Percentiles rank a stretch among this genome's conserved stretches.
These are phyloP conservation scores for Nicotiana obtusifolia DNA, from an alignment of 257 asterid species.

Conservation along the genomic window DNA sequence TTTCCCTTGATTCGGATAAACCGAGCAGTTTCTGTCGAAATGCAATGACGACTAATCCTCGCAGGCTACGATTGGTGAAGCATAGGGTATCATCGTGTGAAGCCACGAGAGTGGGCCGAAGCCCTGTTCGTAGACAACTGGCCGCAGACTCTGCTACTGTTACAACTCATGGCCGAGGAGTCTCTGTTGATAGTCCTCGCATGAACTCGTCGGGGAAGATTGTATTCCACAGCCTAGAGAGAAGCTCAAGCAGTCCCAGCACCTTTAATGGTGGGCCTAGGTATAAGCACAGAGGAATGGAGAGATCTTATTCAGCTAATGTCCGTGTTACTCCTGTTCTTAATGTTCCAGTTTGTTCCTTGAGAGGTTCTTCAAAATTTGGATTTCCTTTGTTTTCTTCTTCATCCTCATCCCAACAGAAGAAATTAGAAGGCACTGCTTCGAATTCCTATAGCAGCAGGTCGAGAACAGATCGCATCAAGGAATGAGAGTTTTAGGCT, in stretches of 20 bases:
- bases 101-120: slow-evolving; percentile 41
- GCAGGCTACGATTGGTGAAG: slow-evolving; percentile 46
- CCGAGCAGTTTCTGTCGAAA: slow-evolving; percentile 23
- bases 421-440: slow-evolving; percentile 26
- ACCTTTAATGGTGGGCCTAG: slow-evolving; percentile 69
- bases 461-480: slow-evolving; percentile 48
- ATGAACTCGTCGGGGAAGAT: slow-evolving; percentile 91
- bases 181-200: slow-evolving; percentile 83
- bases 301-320: slow-evolving; percentile 85
- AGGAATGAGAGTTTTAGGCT: slow-evolving; percentile 21
- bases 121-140: slow-evolving; percentile 38
- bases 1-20: slow-evolving; percentile 60
- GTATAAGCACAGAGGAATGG: slow-evolving; percentile 73
- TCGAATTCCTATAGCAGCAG: slow-evolving; percentile 13
- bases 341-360: slow-evolving; percentile 84
- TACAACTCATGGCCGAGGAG: slow-evolving; percentile 31
- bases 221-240: slow-evolving; percentile 78
- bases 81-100: slow-evolving; percentile 47
- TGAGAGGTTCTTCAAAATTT: slow-evolving; percentile 72
- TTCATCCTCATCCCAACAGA: slow-evolving; percentile 42
- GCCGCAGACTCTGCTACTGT: slow-evolving; percentile 20
- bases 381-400: slow-evolving; percentile 73
- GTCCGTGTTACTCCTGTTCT: slow-evolving; percentile 90
- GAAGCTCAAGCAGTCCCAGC: slow-evolving; percentile 97
- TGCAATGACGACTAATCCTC: slow-evolving; percentile 26